Base-by-base conservation (phyloP, 352 stramenopile genomes). In the Phytophthora melonis region DNA sequence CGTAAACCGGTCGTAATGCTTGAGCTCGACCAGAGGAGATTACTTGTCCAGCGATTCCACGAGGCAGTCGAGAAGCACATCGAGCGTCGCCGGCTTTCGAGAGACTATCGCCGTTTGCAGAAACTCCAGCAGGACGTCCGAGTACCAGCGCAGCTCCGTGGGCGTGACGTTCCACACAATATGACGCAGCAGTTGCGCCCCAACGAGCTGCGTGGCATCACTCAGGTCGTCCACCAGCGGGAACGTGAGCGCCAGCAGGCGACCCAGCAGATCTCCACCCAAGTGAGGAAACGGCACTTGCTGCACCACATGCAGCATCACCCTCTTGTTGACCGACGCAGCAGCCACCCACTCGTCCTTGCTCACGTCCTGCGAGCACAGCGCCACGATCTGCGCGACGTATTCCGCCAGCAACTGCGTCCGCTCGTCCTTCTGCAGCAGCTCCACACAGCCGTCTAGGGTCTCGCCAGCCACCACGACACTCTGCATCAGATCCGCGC, bases 91-190 rank as follows among this genome's bases (percentile, higher is more conserved):
- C 19, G 79, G 63, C 23, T 91, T 86, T 19, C 87, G 83, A 13
- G 81, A 80, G 27, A 88, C 92, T 73, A 93, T 84, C 0, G 83
- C 85, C 11, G 79, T 77, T 19, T 86, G 74, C 8, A 97, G 66
- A n/a, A 93, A 86, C 47, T 95, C 84, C 13, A 95, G 70, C 13
- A 97, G 58, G 10, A 95, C 78, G 53, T 97, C 84, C 14, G 78
- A 74, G 67, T 95, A 95, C 90, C 90, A 97, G 16, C 86, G 86
- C 61, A 97, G 66, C 74, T 97, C 90, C 0, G 88, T 94, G 0
- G 77, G 55, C 0, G 88, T 95, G 21, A 91, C 83, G 45, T 88
- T 86, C 5, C 70, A 45, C 0, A 93, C 75, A 53, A 95, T 75
- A 63, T 94, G 90, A 27, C 66, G 73, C 49, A 97, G 70, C 45